phyloP scores from a whole-genome alignment of 1,139 yeast genomes.

The Magnusiomyces ingens region DNA sequence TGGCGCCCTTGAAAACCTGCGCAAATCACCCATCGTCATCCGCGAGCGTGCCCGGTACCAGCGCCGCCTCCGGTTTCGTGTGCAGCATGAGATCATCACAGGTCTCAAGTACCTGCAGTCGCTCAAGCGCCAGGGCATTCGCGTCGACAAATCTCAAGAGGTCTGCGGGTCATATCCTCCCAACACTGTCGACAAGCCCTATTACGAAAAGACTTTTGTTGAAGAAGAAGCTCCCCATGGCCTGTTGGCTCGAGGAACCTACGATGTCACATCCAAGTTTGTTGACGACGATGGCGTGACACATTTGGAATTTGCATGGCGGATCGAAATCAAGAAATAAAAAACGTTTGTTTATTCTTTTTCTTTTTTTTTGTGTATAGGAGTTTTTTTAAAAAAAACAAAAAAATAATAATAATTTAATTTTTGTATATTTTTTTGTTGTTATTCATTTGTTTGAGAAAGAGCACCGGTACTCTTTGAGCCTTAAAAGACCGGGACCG shows the following conservation, averaged over 20 bases:
- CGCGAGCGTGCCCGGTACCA: slow-evolving; percentile 75
- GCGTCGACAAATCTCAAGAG: slow-evolving; percentile 81
- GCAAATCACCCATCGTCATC: slow-evolving; percentile 58
- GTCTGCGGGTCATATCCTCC: slow-evolving; percentile 91
- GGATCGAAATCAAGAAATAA: slow-evolving; percentile 62
- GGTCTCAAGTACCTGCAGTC: slow-evolving; percentile 83
- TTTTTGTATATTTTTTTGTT: no score
- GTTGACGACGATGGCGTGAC: slow-evolving; percentile 78
- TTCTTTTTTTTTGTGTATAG: no score
- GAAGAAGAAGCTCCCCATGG: slow-evolving; percentile 94
- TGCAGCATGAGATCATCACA: slow-evolving; percentile 87
- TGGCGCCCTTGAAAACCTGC: slow-evolving; percentile 32
- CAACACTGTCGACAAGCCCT: slow-evolving; percentile 75
- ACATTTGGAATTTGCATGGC: slow-evolving; percentile 79
- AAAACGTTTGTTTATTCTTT: no score
- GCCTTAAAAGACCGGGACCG: no score
- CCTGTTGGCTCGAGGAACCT: slow-evolving; percentile 77
- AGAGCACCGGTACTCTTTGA: no score
- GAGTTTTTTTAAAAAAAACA: slow-evolving; percentile 2
- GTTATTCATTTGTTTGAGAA: no score
- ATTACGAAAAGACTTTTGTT: slow-evolving; percentile 61
- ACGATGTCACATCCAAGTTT: slow-evolving; percentile 74
- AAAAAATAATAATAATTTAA: not conserved
- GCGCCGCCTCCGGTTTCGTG: slow-evolving; percentile 67
- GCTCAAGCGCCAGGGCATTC: slow-evolving; percentile 79